phyloP scores from a whole-genome alignment of 768 basidiomycete species.

The Termitomyces sp. region DNA sequence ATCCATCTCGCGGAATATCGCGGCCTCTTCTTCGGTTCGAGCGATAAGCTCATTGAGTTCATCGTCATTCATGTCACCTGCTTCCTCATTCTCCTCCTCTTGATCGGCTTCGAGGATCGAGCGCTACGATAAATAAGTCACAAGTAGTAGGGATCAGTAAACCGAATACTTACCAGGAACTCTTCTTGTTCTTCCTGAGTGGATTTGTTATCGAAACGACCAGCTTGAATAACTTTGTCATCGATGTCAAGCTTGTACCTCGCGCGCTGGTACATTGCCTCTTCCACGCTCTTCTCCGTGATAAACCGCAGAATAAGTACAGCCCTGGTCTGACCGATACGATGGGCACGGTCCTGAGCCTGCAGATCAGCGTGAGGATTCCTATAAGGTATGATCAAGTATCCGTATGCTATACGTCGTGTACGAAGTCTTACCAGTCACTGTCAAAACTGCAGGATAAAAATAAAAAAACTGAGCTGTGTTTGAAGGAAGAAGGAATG shows the following conservation, averaged over 20 bases:
- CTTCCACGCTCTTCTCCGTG: slow-evolving; percentile 97
- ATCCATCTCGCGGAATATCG: slow-evolving; percentile 82
- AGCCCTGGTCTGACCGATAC: slow-evolving; percentile 98
- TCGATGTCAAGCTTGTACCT: slow-evolving; percentile 97
- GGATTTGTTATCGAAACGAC: slow-evolving; percentile 98
- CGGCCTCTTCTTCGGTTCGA: slow-evolving; percentile 75
- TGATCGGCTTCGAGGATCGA: slow-evolving; percentile 89
- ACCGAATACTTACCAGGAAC: slow-evolving; percentile 63
- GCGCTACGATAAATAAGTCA: slow-evolving; percentile 45
- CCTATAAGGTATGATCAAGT: slow-evolving; percentile 34
- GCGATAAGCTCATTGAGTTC: slow-evolving; percentile 93
- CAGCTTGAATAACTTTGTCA: slow-evolving; percentile 98
- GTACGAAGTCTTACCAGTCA: slow-evolving; percentile 48
- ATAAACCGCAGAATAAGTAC: slow-evolving; percentile 96
- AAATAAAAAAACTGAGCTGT: slow-evolving; percentile 7
- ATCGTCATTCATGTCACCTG: slow-evolving; percentile 90
- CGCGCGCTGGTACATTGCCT: slow-evolving; percentile 95
- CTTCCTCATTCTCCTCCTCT: slow-evolving; percentile 87
- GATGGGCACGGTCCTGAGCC: slow-evolving; percentile 98
- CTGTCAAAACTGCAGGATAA: slow-evolving; percentile 59
- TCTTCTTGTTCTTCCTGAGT: slow-evolving; percentile 98
- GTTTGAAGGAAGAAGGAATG: neutral
- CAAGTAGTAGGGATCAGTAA: neutral
- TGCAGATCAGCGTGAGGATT: slow-evolving; percentile 99
- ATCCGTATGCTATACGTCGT: neutral